Evolutionary conservation across 441 rosid genomes (phyloP), one percentile per base, ranked within the genome.

Genomic region (Populus hybrid): DNA sequence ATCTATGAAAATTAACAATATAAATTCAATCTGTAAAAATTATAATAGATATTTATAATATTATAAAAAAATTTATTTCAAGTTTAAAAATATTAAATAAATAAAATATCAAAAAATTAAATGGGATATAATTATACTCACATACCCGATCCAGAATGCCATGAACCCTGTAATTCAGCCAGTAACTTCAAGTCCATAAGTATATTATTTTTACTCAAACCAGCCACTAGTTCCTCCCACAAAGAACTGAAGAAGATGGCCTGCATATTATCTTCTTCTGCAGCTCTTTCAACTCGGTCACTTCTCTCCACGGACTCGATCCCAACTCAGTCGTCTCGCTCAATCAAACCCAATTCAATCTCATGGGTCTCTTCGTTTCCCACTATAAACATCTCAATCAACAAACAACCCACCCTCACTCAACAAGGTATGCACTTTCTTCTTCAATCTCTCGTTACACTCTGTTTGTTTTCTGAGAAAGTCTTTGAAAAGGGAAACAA

Each of bases 321-420:
- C 57, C 80, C 78, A 70, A 57, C 82, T 85, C 83, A 77, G 32
- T 72, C 86, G 8, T 74, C 19, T 73, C 69, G 80, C 28, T 36
- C 83, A 1, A 68, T n/a, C 72, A 86, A 86, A 61, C 69, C 79
- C 50, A 77, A 73, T 73, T 84, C 93, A 26, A 64, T 92, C 63
- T 92, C 97, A 78, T 91, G 94, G 92, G 76, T 64, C 26, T 90
- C 92, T 80, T 88, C 94, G 7, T 87, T 93, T 84, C 93, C 93
- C 57, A 23, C 73, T 70, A 3, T 87, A 69, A 84, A 38, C 64
- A 77, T 89, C 83, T 87, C 89, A 68, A 38, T 82, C 69, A 53
- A 1, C 53, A 28, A 28, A 3, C 67, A 71, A 65, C 72, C 73
- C 79, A 64, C 86, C 87, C 68, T 69, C 82, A 75, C 83, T 78